A percentile compares a stretch with the other conserved stretches of the same genome.
phyloP scores from a whole-genome alignment of 2,329 filamentous ascomycete genomes.

The Fulvia fulva region DNA sequence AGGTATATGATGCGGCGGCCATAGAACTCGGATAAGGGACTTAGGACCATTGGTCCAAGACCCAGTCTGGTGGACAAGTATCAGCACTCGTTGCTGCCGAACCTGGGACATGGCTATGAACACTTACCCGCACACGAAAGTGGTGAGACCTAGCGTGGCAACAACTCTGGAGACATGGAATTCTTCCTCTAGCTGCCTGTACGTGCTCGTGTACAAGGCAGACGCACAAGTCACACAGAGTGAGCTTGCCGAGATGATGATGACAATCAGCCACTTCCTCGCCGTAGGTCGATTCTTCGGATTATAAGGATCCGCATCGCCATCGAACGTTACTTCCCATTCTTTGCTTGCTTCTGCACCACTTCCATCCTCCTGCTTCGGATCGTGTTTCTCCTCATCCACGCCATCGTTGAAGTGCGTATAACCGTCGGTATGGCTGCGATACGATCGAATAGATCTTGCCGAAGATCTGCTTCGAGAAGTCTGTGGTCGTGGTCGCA shows the following conservation, averaged over 20 bases:
- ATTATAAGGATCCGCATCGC: conserved; percentile 67
- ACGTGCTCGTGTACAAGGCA: conserved; percentile 80
- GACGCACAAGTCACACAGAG: conserved; percentile 82
- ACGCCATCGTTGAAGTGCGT: conserved; percentile 12
- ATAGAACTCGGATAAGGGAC: conserved; percentile 63
- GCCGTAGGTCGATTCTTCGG: conserved; percentile 63
- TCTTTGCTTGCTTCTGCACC: conserved; percentile 35
- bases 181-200: conserved; percentile 69
- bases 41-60: conserved; percentile 54
- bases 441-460: conserved; percentile 28
- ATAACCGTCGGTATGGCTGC: conserved; percentile 28
- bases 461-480: conserved; percentile 27
- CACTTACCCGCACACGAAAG: conserved; percentile 52
- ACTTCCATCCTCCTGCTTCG: neutral
- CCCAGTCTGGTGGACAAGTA: conserved; percentile 57
- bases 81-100: neutral
- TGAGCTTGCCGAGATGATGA: conserved; percentile 69
- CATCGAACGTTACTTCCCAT: conserved; percentile 73
- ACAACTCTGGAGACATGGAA: conserved; percentile 68
- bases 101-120: neutral
- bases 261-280: conserved; percentile 76
- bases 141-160: conserved; percentile 73
- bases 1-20: conserved; percentile 66
- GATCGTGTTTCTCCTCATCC: neutral
- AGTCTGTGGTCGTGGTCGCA: conserved; percentile 8